Conservation (phyloP, 2,329 filamentous ascomycete species). For the Escovopsis sp. region DNA sequence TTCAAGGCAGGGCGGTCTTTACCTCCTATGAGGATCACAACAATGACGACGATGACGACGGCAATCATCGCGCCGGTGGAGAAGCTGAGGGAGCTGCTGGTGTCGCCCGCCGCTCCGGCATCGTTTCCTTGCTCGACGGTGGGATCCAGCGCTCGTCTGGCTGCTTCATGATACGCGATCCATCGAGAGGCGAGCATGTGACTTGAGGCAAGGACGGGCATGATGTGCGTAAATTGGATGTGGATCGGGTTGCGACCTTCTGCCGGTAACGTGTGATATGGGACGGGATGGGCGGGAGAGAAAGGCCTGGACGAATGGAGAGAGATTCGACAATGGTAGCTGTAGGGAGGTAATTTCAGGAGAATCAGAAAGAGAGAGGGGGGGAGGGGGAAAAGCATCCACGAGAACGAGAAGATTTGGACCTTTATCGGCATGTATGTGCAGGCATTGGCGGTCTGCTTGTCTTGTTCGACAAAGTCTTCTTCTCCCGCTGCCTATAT, state of each 20-base stretch:
- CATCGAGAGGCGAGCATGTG: conserved; percentile 27
- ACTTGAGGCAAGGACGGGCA: conserved; percentile 22
- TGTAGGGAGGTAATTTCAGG: no score
- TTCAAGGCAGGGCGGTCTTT: conserved; percentile 16
- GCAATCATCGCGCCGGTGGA: conserved; percentile 58
- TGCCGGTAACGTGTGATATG: neutral
- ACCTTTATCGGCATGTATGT: no score
- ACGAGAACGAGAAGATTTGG: no score
- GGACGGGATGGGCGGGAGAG: neutral
- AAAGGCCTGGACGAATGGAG: neutral
- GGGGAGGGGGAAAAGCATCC: no score
- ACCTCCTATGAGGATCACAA: conserved; percentile 57
- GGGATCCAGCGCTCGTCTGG: conserved; percentile 20
- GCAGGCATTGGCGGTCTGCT: no score
- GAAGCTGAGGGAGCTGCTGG: conserved; percentile 42
- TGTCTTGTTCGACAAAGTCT: no score
- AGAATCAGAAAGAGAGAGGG: no score
- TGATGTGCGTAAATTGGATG: conserved; percentile 11
- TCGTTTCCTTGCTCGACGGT: conserved; percentile 31
- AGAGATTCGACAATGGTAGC: neutral
- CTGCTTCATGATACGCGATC: conserved; percentile 16
- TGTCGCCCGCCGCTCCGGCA: conserved; percentile 51
- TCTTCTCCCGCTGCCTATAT: no score
- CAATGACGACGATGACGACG: conserved; percentile 57
- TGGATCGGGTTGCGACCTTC: neutral